phyloP scores from a whole-genome alignment of 169 alveolate species.

The Plasmodium berghei region DNA sequence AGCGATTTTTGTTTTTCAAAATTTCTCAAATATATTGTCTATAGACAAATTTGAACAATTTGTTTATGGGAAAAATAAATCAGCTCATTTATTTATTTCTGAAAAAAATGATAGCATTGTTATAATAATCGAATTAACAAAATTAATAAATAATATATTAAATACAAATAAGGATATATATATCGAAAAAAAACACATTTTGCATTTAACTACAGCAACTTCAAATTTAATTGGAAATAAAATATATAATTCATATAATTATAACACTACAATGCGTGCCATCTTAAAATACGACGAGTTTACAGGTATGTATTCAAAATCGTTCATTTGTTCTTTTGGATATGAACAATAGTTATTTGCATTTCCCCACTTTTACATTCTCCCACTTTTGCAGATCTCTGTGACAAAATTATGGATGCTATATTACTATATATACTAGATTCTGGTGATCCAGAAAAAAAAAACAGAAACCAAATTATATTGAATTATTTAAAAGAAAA shows the following conservation, averaged over 20 bases:
- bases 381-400: constrained; percentile 29
- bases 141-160: constrained; percentile 48
- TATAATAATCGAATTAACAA: constrained; percentile 35
- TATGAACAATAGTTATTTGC: not conserved
- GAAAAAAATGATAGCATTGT: constrained; percentile 15
- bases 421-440: constrained; percentile 21
- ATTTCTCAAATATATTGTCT: constrained; percentile 6
- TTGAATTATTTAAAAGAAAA: constrained; percentile 53
- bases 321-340: not conserved
- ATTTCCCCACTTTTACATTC: not conserved
- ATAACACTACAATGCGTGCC: constrained; percentile 15
- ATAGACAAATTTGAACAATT: constrained; percentile 7
- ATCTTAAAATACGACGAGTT: constrained; percentile 43
- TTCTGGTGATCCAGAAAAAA: constrained; percentile 13
- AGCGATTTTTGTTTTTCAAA: constrained; percentile 12
- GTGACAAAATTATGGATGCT: constrained; percentile 33
- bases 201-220: constrained; percentile 30
- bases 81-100: constrained; percentile 18
- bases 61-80: constrained; percentile 32
- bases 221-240: constrained; percentile 41
- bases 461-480: constrained; percentile 10
- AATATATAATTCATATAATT: constrained; percentile 55
- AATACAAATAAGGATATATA: constrained; percentile 68
- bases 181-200: constrained; percentile 59
- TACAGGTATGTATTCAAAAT: not conserved